Base-by-base conservation (phyloP, 2,329 filamentous ascomycete genomes). In the Fusarium zealandicum region DNA sequence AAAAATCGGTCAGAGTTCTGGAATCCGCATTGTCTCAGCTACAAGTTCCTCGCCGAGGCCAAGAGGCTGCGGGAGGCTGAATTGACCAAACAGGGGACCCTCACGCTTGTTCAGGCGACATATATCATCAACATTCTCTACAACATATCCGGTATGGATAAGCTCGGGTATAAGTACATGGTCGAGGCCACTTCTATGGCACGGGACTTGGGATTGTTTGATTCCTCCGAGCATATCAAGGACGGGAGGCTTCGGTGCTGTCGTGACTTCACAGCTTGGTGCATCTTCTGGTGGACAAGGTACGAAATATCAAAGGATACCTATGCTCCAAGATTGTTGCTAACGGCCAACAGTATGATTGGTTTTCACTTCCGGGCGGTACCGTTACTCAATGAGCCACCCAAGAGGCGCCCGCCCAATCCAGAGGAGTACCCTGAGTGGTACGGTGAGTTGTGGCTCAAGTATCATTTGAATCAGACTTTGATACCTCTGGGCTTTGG, bases 281-380 rank as follows among this genome's bases (percentile, higher is more conserved):
- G 44, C 8, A 25, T 60, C 1, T 60, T 59, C 3, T 47, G 42
- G 4, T 59, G 55, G 57, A 44, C 46, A 11, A 37, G 28, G 57
- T 59, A 44, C 1, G 13, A 28, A 27, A 14, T 7, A 9, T 9
- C 28, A 12, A 25, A 25, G 2, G 9, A 13, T 31, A 31, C 13
- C 3, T 31, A 31, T 7, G 7, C 13, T 13, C 28, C 28, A n/a
- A 5, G 28, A n/a, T n/a, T n/a, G 28, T 31, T 31, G 4, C 38
- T 59, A 31, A 58, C n/a, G 4, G 8, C 27, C 13, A 2, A 1
- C 5, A 59, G 50, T 7, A 47, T 37, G 3, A 4, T 54, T 8
- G 44, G 49, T 0, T 51, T 30, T 22, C 45, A 60, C 6, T 41
- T 51, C 1, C 50, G 51, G 50, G 43, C 27, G 0, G 10, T 11